These are phyloP conservation scores for Mortierella sp. DNA, from an alignment of 371 early-diverging fungal species.

Conservation along the genomic window DNA sequence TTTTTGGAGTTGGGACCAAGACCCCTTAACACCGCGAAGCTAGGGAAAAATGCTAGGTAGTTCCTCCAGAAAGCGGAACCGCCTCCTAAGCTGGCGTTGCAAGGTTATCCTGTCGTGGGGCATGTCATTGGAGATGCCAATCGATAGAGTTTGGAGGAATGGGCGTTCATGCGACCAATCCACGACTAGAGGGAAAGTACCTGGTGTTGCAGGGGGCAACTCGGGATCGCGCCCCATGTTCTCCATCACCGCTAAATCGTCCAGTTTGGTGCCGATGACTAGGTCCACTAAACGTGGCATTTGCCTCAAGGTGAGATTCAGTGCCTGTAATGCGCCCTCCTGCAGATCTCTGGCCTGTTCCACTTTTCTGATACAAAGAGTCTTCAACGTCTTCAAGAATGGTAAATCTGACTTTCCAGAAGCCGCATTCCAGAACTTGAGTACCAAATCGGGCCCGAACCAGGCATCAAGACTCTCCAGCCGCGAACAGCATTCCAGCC, in stretches of 20 bases:
- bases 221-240: slow-evolving; percentile 34
- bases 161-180: slow-evolving; percentile 29
- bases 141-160: slow-evolving; percentile 27
- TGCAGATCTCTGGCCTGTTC: background rate
- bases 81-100: slow-evolving; percentile 25
- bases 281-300: slow-evolving; percentile 30
- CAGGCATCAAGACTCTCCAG: slow-evolving; percentile 14
- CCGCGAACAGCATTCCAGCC: slow-evolving; percentile 11
- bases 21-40: background rate
- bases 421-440: slow-evolving; percentile 22
- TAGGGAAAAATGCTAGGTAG: slow-evolving; percentile 1
- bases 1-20: background rate
- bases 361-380: slow-evolving; percentile 16
- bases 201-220: background rate
- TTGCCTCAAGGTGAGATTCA: slow-evolving; percentile 27
- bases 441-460: slow-evolving; percentile 18
- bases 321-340: background rate
- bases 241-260: slow-evolving; percentile 22
- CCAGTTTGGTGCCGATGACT: slow-evolving; percentile 17
- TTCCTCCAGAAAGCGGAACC: slow-evolving; percentile 39
- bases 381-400: slow-evolving; percentile 7
- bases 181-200: background rate
- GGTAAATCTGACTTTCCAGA: slow-evolving; percentile 21
- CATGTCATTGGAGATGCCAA: slow-evolving; percentile 24
- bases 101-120: slow-evolving; percentile 3